A percentile compares a stretch with the other conserved stretches of the same genome.
Conservation (phyloP, 1,284 basidiomycete species). For the Microbotryum scabiosae region DNA sequence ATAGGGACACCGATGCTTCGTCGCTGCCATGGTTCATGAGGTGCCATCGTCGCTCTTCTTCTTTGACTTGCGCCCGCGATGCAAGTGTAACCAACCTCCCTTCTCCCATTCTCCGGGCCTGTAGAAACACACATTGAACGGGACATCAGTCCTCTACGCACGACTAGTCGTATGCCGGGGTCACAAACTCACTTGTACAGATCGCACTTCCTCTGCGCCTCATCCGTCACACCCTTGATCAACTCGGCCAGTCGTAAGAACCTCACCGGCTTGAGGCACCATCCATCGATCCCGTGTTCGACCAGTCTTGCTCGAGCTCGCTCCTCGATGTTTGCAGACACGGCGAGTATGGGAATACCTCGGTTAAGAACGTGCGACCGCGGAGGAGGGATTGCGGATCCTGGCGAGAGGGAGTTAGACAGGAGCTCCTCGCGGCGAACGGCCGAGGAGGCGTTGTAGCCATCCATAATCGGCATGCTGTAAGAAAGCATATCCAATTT, state of each 20-base stretch:
- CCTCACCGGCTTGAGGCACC: slow-evolving; percentile 35
- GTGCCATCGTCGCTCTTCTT: no score
- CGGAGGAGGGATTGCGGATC: slow-evolving; percentile 13
- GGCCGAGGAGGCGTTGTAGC: slow-evolving; percentile 59
- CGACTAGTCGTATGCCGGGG: no score
- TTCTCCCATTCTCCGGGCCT: slow-evolving; percentile 35
- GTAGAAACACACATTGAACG: slow-evolving; percentile 20
- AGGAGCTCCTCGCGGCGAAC: slow-evolving; percentile 56
- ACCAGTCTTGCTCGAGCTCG: slow-evolving; percentile 48
- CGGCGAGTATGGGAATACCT: slow-evolving; percentile 72
- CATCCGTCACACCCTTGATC: slow-evolving; percentile 32
- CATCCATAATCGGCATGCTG: slow-evolving; percentile 76
- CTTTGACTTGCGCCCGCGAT: no score
- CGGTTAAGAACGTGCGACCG: slow-evolving; percentile 53
- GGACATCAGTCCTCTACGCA: no score
- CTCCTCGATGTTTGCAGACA: slow-evolving; percentile 67
- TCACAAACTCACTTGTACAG: no score
- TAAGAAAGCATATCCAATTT: slow-evolving; percentile 3
- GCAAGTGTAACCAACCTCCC: slow-evolving; percentile 33
- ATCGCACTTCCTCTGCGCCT: slow-evolving; percentile 25
- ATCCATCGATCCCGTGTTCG: slow-evolving; percentile 35
- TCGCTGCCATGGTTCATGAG: no score
- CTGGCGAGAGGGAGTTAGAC: slow-evolving; percentile 4
- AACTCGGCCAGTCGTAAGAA: slow-evolving; percentile 32
- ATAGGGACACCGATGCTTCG: no score